phyloP scores from a whole-genome alignment of 805 yeast species.

The Teunomyces kruisii region DNA sequence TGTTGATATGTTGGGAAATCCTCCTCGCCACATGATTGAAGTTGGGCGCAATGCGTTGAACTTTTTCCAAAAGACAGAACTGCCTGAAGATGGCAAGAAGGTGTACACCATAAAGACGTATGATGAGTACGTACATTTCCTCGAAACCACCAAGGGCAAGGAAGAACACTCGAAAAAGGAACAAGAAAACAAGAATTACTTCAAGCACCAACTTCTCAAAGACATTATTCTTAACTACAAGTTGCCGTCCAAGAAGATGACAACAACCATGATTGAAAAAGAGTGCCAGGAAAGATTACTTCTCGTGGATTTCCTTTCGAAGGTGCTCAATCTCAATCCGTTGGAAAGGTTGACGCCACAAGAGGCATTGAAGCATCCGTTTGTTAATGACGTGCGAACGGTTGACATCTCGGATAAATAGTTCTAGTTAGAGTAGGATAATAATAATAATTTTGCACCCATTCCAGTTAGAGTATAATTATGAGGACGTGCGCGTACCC shows the following conservation, averaged over 20 bases:
- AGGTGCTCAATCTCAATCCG: conserved; percentile 82
- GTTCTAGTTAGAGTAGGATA: neutral
- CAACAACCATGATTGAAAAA: conserved; percentile 53
- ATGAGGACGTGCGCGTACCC: neutral
- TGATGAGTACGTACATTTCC: conserved; percentile 36
- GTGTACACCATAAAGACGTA: conserved; percentile 31
- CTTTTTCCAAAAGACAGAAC: conserved; percentile 52
- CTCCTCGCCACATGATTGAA: conserved; percentile 96
- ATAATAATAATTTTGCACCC: conserved; percentile 2
- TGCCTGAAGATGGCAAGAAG: conserved; percentile 23
- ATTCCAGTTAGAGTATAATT: neutral
- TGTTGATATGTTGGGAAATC: conserved; percentile 76
- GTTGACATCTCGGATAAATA: conserved; percentile 2
- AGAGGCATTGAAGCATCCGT: conserved; percentile 90
- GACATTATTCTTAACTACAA: conserved; percentile 80
- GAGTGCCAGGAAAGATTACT: conserved; percentile 73
- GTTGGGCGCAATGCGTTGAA: conserved; percentile 83
- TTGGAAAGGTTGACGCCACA: conserved; percentile 96
- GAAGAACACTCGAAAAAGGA: conserved; percentile 47
- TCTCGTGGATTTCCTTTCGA: conserved; percentile 73
- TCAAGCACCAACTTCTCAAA: conserved; percentile 58
- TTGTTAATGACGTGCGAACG: conserved; percentile 48
- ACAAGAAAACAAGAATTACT: conserved; percentile 82
- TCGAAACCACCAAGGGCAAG: conserved; percentile 25
- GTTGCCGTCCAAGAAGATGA: conserved; percentile 59